Evolutionary conservation across 1,139 yeast species (phyloP).

Genomic region (Hemisphaericaspora lyxosophila): DNA sequence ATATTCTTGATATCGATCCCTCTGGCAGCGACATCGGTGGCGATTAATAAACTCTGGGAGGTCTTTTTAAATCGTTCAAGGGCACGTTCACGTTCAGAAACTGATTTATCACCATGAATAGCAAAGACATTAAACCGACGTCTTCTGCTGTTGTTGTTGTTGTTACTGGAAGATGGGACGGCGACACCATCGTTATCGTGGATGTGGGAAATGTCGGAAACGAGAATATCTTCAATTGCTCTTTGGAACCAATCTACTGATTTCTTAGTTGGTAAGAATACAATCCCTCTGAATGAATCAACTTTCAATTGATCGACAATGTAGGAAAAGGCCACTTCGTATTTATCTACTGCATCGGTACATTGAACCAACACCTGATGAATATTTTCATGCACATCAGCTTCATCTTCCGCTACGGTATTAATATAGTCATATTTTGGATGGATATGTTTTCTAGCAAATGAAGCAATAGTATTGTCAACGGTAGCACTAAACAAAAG

Average conservation of each 20-base stretch:
- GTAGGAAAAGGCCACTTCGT: conserved; percentile 54
- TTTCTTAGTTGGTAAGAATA: conserved; percentile 78
- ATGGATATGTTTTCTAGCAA: conserved; percentile 69
- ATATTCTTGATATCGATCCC: conserved; percentile 94
- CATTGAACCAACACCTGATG: conserved; percentile 63
- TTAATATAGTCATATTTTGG: conserved; percentile 66
- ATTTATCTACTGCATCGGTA: conserved; percentile 46
- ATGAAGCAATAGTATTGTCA: conserved; percentile 59
- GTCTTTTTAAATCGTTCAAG: conserved; percentile 52
- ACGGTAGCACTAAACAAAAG: conserved; percentile 87
- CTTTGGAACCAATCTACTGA: conserved; percentile 52
- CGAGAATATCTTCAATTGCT: conserved; percentile 16
- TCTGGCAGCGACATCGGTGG: conserved; percentile 94
- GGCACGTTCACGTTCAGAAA: conserved; percentile 9
- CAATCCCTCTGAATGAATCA: conserved; percentile 65
- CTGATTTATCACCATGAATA: conserved; percentile 52
- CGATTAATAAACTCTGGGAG: conserved; percentile 59
- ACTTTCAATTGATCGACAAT: conserved; percentile 31
- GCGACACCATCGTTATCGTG: background rate
- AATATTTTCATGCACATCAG: conserved; percentile 79
- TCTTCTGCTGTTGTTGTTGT: background rate
- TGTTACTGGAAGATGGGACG: background rate
- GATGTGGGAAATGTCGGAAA: background rate
- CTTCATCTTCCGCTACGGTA: conserved; percentile 72
- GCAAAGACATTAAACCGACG: background rate